Conservation (phyloP, 129 eudicot species). For the Chrysanthemum makinoi region DNA sequence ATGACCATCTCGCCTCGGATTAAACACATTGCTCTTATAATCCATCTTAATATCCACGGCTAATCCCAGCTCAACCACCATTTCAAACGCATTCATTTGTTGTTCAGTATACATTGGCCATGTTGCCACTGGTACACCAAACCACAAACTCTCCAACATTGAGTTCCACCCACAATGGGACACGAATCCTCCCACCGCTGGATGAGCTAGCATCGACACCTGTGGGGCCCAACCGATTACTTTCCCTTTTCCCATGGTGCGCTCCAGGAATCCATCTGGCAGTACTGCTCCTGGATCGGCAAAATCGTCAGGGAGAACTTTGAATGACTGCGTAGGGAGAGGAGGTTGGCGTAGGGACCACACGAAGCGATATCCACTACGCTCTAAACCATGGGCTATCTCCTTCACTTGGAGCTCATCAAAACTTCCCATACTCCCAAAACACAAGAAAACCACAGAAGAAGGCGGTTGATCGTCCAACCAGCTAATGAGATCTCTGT, state of each 20-base stretch:
- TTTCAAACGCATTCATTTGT: constrained; percentile 23
- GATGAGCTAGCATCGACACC: neutral
- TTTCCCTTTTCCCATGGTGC: constrained; percentile 2
- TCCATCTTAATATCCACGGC: constrained; percentile 20
- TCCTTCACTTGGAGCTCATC: constrained; percentile 7
- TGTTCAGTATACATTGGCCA: constrained; percentile 20
- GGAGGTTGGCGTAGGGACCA: constrained; percentile 10
- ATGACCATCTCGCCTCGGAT: neutral
- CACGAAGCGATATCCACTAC: neutral
- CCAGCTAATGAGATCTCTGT: neutral
- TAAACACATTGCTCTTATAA: constrained; percentile 8
- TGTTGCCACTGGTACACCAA: constrained; percentile 21
- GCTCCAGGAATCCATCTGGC: constrained; percentile 18
- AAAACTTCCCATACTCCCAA: constrained; percentile 1
- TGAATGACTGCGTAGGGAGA: neutral
- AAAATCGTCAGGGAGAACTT: neutral
- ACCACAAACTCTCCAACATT: constrained; percentile 21
- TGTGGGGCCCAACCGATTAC: constrained; percentile 19
- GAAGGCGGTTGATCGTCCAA: neutral
- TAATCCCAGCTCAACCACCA: constrained; percentile 23
- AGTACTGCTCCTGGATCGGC: neutral
- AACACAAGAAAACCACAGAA: constrained; percentile 9
- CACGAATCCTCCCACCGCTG: constrained; percentile 19
- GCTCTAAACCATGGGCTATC: constrained; percentile 11
- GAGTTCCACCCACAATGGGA: constrained; percentile 24